phyloP scores from a whole-genome alignment of 2,329 filamentous ascomycete genomes.

The Neofusicoccum parvum region DNA sequence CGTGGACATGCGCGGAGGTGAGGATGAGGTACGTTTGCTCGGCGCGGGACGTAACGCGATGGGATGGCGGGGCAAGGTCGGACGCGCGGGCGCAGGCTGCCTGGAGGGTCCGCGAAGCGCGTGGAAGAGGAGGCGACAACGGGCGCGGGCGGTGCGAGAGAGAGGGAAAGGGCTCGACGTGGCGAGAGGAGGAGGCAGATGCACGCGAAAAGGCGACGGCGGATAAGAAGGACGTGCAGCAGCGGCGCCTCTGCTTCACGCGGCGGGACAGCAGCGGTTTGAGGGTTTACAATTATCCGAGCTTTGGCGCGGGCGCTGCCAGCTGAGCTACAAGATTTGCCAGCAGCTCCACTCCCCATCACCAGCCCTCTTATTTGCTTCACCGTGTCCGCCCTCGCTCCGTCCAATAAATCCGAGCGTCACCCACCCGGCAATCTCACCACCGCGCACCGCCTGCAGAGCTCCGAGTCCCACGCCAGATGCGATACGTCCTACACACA shows the following conservation, averaged over 20 bases:
- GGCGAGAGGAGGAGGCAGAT: constrained; percentile 10
- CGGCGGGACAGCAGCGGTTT: constrained; percentile 7
- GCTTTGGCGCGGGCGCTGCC: background rate
- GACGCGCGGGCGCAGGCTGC: constrained; percentile 15
- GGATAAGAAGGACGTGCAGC: constrained; percentile 19
- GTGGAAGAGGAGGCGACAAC: background rate
- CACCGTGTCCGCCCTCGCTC: constrained; percentile 2
- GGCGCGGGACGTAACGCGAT: constrained; percentile 19
- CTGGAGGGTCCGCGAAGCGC: constrained; percentile 6
- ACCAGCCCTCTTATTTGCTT: constrained; percentile 8
- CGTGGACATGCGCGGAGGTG: constrained; percentile 18
- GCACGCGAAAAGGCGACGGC: constrained; percentile 18
- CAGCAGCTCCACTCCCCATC: constrained; percentile 17
- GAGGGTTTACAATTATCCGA: constrained; percentile 17
- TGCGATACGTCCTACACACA: background rate
- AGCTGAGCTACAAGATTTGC: constrained; percentile 19
- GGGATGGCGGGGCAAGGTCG: constrained; percentile 21
- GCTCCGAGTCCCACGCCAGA: background rate
- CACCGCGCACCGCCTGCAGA: background rate
- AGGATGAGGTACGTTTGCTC: constrained; percentile 19
- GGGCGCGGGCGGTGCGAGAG: constrained; percentile 7
- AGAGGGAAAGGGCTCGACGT: constrained; percentile 3
- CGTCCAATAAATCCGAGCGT: background rate
- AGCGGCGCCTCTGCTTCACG: constrained; percentile 6
- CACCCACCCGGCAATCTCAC: background rate